Conservation (phyloP, 305 asterid genomes). For the Solanum chacoense region DNA sequence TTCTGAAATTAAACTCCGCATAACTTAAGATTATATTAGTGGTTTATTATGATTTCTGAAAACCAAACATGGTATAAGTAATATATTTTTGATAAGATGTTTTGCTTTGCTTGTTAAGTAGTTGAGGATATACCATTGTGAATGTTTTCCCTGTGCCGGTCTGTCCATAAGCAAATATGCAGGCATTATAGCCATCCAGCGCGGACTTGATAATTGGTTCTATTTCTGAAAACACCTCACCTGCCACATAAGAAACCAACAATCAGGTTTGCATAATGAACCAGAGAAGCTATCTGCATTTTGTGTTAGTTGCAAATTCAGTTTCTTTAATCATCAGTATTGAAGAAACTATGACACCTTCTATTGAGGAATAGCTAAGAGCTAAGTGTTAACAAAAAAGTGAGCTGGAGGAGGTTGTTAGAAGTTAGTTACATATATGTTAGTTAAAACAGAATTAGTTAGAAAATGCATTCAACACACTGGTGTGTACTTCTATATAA, state of each 20-base stretch:
- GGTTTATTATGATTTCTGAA: neutral
- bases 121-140: slow-evolving; percentile 5
- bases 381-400: no score
- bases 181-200: slow-evolving; percentile 8
- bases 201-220: slow-evolving; percentile 14
- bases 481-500: no score
- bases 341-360: neutral
- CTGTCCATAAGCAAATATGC: slow-evolving; percentile 19
- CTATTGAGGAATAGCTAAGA: no score
- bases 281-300: neutral
- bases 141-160: slow-evolving; percentile 15
- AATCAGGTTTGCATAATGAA: neutral
- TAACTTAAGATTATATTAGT: neutral
- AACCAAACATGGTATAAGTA: neutral
- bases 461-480: no score
- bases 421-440: no score
- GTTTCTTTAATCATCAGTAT: neutral
- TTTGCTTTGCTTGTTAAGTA: neutral
- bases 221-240: slow-evolving; percentile 12
- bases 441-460: no score
- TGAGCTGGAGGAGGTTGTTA: no score
- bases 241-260: neutral
- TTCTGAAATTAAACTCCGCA: neutral
- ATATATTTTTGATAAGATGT: neutral
- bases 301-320: neutral